Percentiles rank a stretch among this genome's conserved stretches.
Conservation (phyloP, 805 yeast species). For the Wickerhamomyces subpelliculosus region DNA sequence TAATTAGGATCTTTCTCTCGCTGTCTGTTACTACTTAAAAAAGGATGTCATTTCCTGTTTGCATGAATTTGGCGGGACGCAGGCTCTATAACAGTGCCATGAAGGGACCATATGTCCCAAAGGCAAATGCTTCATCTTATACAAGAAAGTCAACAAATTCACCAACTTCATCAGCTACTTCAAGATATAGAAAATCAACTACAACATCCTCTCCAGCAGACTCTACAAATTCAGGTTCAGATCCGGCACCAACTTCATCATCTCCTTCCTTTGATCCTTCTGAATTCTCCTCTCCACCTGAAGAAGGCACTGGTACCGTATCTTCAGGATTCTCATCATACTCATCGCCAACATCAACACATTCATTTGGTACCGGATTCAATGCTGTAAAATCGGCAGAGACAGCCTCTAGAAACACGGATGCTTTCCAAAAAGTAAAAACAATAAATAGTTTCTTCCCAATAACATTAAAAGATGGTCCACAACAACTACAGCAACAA, state of each 20-base stretch:
- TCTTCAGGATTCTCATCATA: neutral
- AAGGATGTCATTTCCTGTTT: no score
- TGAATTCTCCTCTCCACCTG: no score
- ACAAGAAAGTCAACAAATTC: neutral
- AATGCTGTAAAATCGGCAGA: no score
- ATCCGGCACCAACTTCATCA: neutral
- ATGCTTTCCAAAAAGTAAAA: neutral
- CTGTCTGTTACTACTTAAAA: no score
- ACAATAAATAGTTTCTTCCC: constrained; percentile 13
- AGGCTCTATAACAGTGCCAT: neutral
- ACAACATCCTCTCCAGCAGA: neutral
- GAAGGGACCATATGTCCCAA: neutral
- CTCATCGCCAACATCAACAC: neutral
- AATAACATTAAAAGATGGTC: constrained; percentile 16
- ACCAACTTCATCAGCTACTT: neutral
- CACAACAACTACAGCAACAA: constrained; percentile 5
- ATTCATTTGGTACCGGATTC: no score
- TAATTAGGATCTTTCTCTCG: no score
- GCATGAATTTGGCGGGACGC: neutral
- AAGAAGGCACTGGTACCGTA: no score
- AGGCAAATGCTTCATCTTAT: neutral
- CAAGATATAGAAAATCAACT: neutral
- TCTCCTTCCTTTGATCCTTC: no score
- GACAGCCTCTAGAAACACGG: no score
- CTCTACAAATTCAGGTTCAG: neutral